Conservation (phyloP, 2,329 filamentous ascomycete species). For the Aspergillus proliferans region DNA sequence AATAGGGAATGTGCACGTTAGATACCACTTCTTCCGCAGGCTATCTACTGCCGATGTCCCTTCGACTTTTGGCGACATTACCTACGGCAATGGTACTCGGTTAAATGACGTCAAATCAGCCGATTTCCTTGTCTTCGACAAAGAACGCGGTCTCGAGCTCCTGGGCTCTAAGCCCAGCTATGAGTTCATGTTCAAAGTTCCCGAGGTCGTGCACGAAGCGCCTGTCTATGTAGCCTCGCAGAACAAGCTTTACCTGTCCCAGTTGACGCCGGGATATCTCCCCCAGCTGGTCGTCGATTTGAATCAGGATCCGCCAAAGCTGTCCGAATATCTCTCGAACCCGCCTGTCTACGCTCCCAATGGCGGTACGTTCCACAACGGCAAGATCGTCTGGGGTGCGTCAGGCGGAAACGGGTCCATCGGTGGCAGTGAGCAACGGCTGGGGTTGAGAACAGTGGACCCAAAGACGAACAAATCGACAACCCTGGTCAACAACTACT, state of each 20-base stretch:
- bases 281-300: conserved; percentile 38
- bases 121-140: conserved; percentile 35
- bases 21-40: conserved; percentile 35
- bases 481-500: conserved; percentile 42
- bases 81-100: conserved; percentile 27
- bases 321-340: conserved; percentile 34
- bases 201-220: conserved; percentile 37
- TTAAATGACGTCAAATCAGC: conserved; percentile 27
- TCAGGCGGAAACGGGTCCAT: conserved; percentile 34
- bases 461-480: conserved; percentile 38
- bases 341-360: conserved; percentile 42
- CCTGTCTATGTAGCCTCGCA: conserved; percentile 37
- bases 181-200: conserved; percentile 34
- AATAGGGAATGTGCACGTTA: conserved; percentile 8
- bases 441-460: conserved; percentile 40
- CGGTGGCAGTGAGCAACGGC: conserved; percentile 33
- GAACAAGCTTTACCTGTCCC: conserved; percentile 37
- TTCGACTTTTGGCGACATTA: conserved; percentile 26
- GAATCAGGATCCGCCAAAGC: conserved; percentile 36
- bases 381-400: conserved; percentile 35
- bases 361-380: conserved; percentile 36
- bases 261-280: conserved; percentile 32
- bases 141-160: conserved; percentile 28
- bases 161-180: conserved; percentile 33
- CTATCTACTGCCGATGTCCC: conserved; percentile 17